These are phyloP conservation scores for Wickerhamomyces pijperi DNA, from an alignment of 805 yeast species.

Conservation along the genomic window DNA sequence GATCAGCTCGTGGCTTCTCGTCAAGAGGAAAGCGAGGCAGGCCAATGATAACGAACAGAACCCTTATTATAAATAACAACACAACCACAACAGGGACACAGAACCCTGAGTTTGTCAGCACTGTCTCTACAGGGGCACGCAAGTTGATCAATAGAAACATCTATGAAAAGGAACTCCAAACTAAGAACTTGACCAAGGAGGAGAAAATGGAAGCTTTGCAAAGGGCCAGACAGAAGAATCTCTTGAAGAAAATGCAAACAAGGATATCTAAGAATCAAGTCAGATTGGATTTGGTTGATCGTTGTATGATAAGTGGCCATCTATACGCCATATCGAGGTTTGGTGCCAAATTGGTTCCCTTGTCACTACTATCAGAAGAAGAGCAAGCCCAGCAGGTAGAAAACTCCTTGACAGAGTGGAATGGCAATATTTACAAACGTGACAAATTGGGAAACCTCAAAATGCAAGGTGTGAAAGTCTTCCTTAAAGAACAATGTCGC, in stretches of 20 bases:
- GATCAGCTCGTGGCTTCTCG: slow-evolving; percentile 2
- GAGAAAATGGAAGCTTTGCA: slow-evolving; percentile 14
- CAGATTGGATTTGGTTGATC: slow-evolving; percentile 33
- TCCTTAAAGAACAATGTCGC: slow-evolving; percentile 18
- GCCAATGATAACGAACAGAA: not conserved
- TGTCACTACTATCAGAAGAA: slow-evolving; percentile 14
- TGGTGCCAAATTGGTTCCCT: slow-evolving; percentile 30
- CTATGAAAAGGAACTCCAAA: slow-evolving; percentile 22
- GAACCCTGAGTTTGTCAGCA: slow-evolving; percentile 19
- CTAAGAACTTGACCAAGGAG: slow-evolving; percentile 13
- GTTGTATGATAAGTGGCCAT: slow-evolving; percentile 29
- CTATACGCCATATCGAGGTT: slow-evolving; percentile 30
- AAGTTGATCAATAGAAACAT: slow-evolving; percentile 27
- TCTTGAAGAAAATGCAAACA: slow-evolving; percentile 11
- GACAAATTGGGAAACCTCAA: slow-evolving; percentile 20
- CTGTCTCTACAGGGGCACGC: slow-evolving; percentile 25
- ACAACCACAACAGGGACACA: slow-evolving; percentile 2
- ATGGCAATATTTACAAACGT: slow-evolving; percentile 19
- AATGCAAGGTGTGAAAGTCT: slow-evolving; percentile 10
- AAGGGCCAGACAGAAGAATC: slow-evolving; percentile 9
- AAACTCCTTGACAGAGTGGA: slow-evolving; percentile 20
- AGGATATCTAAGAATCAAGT: slow-evolving; percentile 21
- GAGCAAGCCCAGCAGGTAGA: slow-evolving; percentile 1
- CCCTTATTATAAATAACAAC: slow-evolving; percentile 17
- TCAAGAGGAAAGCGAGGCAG: slow-evolving; percentile 4